Evolutionary conservation across 331 rosid genomes (phyloP).

Genomic region (Rosa hybrid): DNA sequence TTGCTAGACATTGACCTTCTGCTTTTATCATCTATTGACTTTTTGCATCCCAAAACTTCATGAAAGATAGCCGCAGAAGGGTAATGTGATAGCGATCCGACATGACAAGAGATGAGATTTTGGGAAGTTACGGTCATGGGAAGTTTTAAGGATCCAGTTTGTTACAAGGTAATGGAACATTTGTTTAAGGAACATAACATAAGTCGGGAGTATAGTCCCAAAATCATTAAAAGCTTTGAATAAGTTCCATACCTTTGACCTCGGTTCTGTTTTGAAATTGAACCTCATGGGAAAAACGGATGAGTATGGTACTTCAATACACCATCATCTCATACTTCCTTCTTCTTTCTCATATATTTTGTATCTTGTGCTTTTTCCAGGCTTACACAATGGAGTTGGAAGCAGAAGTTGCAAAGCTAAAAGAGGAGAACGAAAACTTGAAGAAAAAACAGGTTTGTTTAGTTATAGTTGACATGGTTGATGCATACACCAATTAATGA

Average conservation of each 20-base stretch:
- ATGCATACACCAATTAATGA: slow-evolving; percentile 3
- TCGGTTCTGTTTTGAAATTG: slow-evolving; percentile 25
- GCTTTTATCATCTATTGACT: too few relatives aligned
- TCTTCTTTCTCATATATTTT: slow-evolving; percentile 24
- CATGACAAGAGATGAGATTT: too few relatives aligned
- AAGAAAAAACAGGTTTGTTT: slow-evolving; percentile 68
- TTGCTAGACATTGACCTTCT: too few relatives aligned
- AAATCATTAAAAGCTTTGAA: slow-evolving; percentile 32
- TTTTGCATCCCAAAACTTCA: too few relatives aligned
- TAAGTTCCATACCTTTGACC: slow-evolving; percentile 26
- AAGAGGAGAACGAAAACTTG: slow-evolving; percentile 84
- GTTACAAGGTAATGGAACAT: slow-evolving; percentile 62
- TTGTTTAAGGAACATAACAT: slow-evolving; percentile 31
- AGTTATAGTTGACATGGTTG: neutral
- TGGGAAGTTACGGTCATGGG: slow-evolving; percentile 54
- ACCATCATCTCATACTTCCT: slow-evolving; percentile 14
- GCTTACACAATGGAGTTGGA: slow-evolving; percentile 98
- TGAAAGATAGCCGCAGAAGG: too few relatives aligned
- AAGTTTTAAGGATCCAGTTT: slow-evolving; percentile 60
- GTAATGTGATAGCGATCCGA: too few relatives aligned
- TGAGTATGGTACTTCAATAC: slow-evolving; percentile 20
- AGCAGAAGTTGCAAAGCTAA: slow-evolving; percentile 86
- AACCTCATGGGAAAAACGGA: neutral
- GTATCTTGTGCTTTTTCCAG: slow-evolving; percentile 45
- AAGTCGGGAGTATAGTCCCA: slow-evolving; percentile 29